Evolutionary conservation across 164 flowering plant species (phyloP), one percentile per base, ranked within the genome.

Genomic region (Litsea cubeba): DNA sequence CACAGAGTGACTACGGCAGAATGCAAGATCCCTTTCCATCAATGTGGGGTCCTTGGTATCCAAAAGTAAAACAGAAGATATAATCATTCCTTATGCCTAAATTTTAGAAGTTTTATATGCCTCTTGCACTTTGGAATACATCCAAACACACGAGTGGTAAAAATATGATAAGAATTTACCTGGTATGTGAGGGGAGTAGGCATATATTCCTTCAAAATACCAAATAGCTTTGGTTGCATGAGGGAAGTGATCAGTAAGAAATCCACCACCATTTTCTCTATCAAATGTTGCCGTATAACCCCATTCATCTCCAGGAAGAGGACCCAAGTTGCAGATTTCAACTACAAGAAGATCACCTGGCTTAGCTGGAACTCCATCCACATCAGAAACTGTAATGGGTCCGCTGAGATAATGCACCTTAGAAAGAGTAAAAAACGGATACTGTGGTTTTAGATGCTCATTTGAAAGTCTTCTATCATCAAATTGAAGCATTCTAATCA

Each of bases 151-250:
- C 24, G 4, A 63, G 26, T 66, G 69, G 3, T 15, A 65, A 71
- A 35, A 68, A 51, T 30, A 24, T 64, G 15, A 64, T 58, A 75
- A 54, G 69, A 23, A 57, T 67, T 73, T 76, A 88, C 99, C 99
- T 73, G 97, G 97, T 75, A 93, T 95, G 6, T 93, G 97, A 72
- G 98, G 99, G 72, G 99, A 93, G 82, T 87, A 85, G 28, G 97
- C 95, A 81, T 88, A 95, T 68, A 95, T 95, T 72, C 99, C 98
- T 88, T 95, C 96, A 69, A 93, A 95, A 74, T 93, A 91, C 99
- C 99, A 93, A 76, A 93, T 90, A 23, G 98, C 96, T 88, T 95
- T 95, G 74, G 98, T 89, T 75, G 99, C 98, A 79, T 85, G 76
- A 28, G 97, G 98, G 76, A 95, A 93, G 81, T 95, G 99, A 68